Evolutionary conservation across 768 basidiomycete genomes (phyloP).

Genomic region (Boletus edulis): DNA sequence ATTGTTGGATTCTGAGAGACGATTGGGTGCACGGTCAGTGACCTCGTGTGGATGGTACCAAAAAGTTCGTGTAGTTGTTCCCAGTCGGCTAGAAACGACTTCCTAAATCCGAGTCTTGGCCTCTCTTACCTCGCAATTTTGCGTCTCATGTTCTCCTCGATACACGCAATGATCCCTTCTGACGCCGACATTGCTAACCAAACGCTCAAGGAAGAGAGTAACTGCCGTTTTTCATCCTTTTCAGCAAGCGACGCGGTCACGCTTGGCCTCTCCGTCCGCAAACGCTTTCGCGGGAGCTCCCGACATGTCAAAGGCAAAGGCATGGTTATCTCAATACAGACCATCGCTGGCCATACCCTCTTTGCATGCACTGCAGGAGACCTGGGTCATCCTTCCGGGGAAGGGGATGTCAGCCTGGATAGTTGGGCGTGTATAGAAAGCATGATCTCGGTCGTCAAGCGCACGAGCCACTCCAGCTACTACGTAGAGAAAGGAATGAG

Average conservation of each 20-base stretch:
- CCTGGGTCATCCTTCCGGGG: constrained; percentile 60
- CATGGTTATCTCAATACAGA: constrained; percentile 76
- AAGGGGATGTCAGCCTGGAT: constrained; percentile 76
- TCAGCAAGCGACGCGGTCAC: constrained; percentile 78
- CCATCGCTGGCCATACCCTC: constrained; percentile 72
- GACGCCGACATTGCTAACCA: constrained; percentile 75
- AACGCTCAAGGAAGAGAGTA: constrained; percentile 66
- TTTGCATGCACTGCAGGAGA: constrained; percentile 86
- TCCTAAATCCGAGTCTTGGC: no score
- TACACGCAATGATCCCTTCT: constrained; percentile 59
- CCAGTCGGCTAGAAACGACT: no score
- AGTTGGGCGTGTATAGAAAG: constrained; percentile 78
- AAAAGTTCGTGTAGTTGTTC: neutral
- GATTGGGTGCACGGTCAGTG: no score
- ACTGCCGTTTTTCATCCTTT: constrained; percentile 71
- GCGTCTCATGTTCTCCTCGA: constrained; percentile 57
- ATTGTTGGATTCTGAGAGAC: no score
- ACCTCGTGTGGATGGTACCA: no score
- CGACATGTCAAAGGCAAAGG: constrained; percentile 78
- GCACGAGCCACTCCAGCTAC: constrained; percentile 81
- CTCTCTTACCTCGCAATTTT: constrained; percentile 13
- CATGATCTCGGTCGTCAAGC: constrained; percentile 74
- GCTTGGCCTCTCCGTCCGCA: constrained; percentile 73
- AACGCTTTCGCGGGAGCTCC: constrained; percentile 73
- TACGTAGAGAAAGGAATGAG: constrained; percentile 87